These are phyloP conservation scores for Tuber umbilicatum DNA, from an alignment of 495 filamentous ascomycete species.

Conservation along the genomic window DNA sequence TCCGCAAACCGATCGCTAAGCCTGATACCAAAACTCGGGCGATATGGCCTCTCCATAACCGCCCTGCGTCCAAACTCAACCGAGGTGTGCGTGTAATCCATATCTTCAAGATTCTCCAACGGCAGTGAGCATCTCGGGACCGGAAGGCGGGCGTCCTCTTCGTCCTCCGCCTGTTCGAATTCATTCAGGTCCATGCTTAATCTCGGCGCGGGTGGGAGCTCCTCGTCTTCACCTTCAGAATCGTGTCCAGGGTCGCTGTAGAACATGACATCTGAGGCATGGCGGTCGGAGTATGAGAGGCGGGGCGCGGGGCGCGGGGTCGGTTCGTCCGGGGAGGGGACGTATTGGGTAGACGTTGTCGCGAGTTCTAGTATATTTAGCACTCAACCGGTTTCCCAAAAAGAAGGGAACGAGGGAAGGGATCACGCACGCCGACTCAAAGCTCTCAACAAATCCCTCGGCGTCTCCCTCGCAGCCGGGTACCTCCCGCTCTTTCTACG, in stretches of 20 bases:
- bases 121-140: conserved; percentile 19
- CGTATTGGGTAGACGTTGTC: conserved; percentile 19
- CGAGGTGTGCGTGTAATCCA: conserved; percentile 21
- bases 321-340: conserved; percentile 21
- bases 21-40: conserved; percentile 15
- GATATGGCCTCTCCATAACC: conserved; percentile 22
- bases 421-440: conserved; percentile 25
- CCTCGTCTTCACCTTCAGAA: conserved; percentile 11
- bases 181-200: conserved; percentile 21
- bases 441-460: conserved; percentile 27
- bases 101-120: conserved; percentile 13
- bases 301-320: conserved; percentile 11
- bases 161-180: conserved; percentile 11
- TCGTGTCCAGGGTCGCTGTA: conserved; percentile 26
- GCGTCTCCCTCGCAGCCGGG: conserved; percentile 29
- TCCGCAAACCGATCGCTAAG: conserved; percentile 24
- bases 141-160: conserved; percentile 14
- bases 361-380: conserved; percentile 26
- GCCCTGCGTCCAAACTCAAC: conserved; percentile 32
- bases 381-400: neutral
- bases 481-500: conserved; percentile 27
- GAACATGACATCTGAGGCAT: conserved; percentile 31
- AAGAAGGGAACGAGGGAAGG: neutral
- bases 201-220: conserved; percentile 17
- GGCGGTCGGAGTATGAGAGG: conserved; percentile 1